Conservation (phyloP, 768 basidiomycete species). For the Tylopilus plumbeoviolaceoides region DNA sequence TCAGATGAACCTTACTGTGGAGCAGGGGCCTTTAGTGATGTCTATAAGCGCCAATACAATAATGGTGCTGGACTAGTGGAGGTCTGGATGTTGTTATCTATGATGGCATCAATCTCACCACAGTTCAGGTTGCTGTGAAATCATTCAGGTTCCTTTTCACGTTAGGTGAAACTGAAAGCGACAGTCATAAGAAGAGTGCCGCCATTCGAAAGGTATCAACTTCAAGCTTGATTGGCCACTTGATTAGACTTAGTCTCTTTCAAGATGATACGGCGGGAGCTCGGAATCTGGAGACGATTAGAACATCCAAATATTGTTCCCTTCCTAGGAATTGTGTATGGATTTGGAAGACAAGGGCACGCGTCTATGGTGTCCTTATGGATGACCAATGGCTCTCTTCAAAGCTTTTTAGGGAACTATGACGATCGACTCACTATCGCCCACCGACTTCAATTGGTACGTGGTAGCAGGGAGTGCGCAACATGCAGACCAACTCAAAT, state of each 20-base stretch:
- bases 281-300: not conserved
- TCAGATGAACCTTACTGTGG: not conserved
- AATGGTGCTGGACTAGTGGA: not conserved
- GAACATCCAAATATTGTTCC: constrained; percentile 1
- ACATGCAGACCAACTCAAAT: too few relatives aligned
- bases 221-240: too few relatives aligned
- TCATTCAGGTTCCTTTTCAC: constrained; percentile 5
- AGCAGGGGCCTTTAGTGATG: constrained; percentile 1
- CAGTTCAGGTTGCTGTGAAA: constrained; percentile 5
- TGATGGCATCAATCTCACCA: not conserved
- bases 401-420: not conserved
- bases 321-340: not conserved
- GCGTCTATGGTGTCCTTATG: constrained; percentile 3
- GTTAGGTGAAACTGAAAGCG: not conserved
- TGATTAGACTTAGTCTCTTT: not conserved
- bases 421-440: not conserved
- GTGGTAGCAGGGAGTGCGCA: not conserved
- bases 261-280: constrained; percentile 5
- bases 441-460: constrained; percentile 1
- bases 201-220: too few relatives aligned
- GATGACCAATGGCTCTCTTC: constrained; percentile 2
- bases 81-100: not conserved
- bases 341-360: constrained; percentile 1
- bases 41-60: not conserved
- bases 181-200: not conserved